Evolutionary conservation across 2,329 filamentous ascomycete genomes (phyloP), one percentile per base, ranked within the genome.

Genomic region (Microdochium bolleyi): DNA sequence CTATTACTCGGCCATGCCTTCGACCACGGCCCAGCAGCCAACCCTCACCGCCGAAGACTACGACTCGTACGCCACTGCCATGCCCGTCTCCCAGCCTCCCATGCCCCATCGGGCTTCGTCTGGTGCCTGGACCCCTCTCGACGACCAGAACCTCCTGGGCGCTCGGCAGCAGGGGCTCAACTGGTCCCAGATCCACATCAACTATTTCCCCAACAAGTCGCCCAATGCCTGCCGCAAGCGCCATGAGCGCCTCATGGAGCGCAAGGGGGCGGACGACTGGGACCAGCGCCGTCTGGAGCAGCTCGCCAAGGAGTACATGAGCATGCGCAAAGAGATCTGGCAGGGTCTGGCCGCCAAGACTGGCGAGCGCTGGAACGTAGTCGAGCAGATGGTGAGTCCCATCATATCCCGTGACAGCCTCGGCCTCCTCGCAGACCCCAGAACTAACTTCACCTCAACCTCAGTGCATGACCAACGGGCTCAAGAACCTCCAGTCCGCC

Each of bases 161-260:
- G 88, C 89, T 16, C 82, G 90, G 51, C 81, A 85, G 49, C 82
- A 85, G 62, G 87, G 88, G 24, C 78, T 91, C 66, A 92, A 92
- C 70, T 95, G 90, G 90, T 80, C 82, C 52, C 85, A 89, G 61
- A 94, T 95, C 64, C 85, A 90, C 61, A 76, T 77, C 56, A 81
- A 78, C 56, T 83, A 89, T 70, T 95, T 95, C 66, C 87, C 85
- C 1, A 77, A 71, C 66, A 95, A 95, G 74, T 83, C 82, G 9
- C 74, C 86, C 54, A 94, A 94, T 66, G 91, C 91, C 19, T 95
- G 90, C 71, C 88, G 90, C 58, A 95, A 95, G 73, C 83, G 90
- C 52, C 89, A 95, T 62, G 90, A 95, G 70, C 80, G 90, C 41
- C 73, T 95, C 58, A 85, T 92, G 77, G 87, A 92, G 70, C 83